These are phyloP conservation scores for Haplographium delicatum DNA, from an alignment of 495 filamentous ascomycete species.

Conservation along the genomic window DNA sequence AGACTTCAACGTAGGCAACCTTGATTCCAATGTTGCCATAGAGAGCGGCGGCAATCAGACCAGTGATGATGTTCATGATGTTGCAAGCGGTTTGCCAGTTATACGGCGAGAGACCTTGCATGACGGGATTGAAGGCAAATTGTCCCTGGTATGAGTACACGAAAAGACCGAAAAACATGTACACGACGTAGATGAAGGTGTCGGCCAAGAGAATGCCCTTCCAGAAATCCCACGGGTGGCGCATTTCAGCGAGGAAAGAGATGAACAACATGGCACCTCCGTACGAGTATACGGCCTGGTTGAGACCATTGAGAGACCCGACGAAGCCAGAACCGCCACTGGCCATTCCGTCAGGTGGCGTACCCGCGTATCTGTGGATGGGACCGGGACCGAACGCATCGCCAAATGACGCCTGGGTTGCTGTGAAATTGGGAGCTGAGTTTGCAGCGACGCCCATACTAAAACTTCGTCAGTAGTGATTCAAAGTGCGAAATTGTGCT, in stretches of 20 bases:
- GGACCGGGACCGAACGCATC: constrained; percentile 25
- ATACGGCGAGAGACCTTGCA: constrained; percentile 43
- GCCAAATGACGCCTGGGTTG: constrained; percentile 22
- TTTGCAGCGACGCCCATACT: constrained; percentile 48
- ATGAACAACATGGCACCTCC: constrained; percentile 58
- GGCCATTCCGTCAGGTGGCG: constrained; percentile 25
- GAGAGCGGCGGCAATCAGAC: constrained; percentile 50
- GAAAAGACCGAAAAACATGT: constrained; percentile 51
- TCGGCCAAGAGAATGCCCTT: constrained; percentile 54
- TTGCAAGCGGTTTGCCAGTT: constrained; percentile 52
- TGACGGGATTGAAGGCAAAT: constrained; percentile 45
- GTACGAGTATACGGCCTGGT: constrained; percentile 54
- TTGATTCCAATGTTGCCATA: constrained; percentile 66
- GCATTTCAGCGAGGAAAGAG: constrained; percentile 65
- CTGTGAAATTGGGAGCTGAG: constrained; percentile 42
- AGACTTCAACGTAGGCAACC: constrained; percentile 54
- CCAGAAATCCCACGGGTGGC: constrained; percentile 56
- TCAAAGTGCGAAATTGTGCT: not conserved
- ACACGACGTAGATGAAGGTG: constrained; percentile 43
- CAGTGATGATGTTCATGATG: constrained; percentile 44
- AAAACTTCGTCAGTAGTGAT: not conserved
- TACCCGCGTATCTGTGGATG: constrained; percentile 28
- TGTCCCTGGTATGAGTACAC: constrained; percentile 54
- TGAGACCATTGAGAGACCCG: constrained; percentile 49
- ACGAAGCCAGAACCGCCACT: constrained; percentile 28